phyloP scores from a whole-genome alignment of 306 rosid species.

The Benincasa hispida region DNA sequence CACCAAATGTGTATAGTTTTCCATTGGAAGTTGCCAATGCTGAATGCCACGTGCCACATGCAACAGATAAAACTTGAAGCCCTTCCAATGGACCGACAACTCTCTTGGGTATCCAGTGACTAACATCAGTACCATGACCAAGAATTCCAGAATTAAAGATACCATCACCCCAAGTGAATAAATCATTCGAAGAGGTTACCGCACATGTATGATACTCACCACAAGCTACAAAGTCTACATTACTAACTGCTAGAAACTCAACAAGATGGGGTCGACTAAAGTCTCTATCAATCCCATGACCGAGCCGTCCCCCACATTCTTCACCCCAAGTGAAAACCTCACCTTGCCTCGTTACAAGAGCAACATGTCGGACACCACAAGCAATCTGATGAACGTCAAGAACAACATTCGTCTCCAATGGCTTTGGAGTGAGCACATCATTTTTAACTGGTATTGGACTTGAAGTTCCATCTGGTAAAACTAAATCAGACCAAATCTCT shows the following conservation, averaged over 20 bases:
- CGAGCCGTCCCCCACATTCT: slow-evolving; percentile 87
- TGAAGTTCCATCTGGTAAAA: slow-evolving; percentile 39
- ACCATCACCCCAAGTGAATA: slow-evolving; percentile 93
- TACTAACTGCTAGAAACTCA: slow-evolving; percentile 54
- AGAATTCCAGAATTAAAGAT: slow-evolving; percentile 68
- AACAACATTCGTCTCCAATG: slow-evolving; percentile 74
- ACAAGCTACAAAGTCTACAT: slow-evolving; percentile 58
- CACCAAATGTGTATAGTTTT: slow-evolving; percentile 82
- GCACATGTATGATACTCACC: slow-evolving; percentile 93
- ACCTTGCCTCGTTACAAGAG: slow-evolving; percentile 87
- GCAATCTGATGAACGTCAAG: slow-evolving; percentile 80
- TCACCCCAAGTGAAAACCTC: slow-evolving; percentile 99
- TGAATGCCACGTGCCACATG: slow-evolving; percentile 94
- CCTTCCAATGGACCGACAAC: slow-evolving; percentile 63
- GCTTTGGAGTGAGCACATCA: slow-evolving; percentile 62
- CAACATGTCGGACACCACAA: slow-evolving; percentile 65
- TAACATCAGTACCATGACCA: slow-evolving; percentile 74
- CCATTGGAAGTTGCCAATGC: slow-evolving; percentile 69
- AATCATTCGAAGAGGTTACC: slow-evolving; percentile 57
- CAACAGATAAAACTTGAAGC: slow-evolving; percentile 66
- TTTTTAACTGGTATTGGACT: slow-evolving; percentile 30
- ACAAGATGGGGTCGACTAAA: slow-evolving; percentile 54
- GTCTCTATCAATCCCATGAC: slow-evolving; percentile 72
- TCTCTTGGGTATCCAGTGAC: slow-evolving; percentile 79
- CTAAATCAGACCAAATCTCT: slow-evolving; percentile 59